Evolutionary conservation across 176 grass and related monocot genomes (phyloP).

Genomic region (Cenchrus fungigraminus): DNA sequence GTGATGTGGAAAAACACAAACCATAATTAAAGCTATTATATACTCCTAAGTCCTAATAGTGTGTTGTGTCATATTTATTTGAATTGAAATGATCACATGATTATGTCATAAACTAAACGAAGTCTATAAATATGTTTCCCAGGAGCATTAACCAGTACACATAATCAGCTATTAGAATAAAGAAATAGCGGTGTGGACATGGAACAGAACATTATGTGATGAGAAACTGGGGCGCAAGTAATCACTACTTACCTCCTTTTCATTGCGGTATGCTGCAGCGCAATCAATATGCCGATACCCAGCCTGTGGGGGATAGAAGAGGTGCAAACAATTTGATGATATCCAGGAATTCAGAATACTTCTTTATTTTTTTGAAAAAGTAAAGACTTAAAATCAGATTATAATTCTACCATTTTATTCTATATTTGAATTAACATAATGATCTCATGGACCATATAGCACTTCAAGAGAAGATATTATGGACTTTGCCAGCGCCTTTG

Average conservation of each 20-base stretch:
- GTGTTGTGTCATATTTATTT: not conserved
- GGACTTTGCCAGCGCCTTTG: not conserved
- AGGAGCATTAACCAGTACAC: not conserved
- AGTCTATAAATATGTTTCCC: not conserved
- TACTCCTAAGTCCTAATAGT: not conserved
- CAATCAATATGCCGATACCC: conserved; percentile 81
- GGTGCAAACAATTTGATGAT: not conserved
- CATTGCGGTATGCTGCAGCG: conserved; percentile 59
- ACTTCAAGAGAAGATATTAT: not conserved
- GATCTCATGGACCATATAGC: not conserved
- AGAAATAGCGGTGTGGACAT: not conserved
- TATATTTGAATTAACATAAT: not conserved
- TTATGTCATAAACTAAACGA: not conserved
- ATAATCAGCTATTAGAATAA: not conserved
- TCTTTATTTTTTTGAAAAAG: too few species aligned
- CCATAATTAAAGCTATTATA: not conserved
- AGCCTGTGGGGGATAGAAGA: conserved; percentile 33
- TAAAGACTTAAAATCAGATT: too few species aligned
- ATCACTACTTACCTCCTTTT: conserved; percentile 64
- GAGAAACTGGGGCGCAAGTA: not conserved
- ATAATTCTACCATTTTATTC: not conserved
- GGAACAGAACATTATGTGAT: not conserved
- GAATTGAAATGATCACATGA: conserved; percentile 8
- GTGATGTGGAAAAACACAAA: not conserved
- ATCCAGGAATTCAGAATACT: not conserved